Conservation (phyloP, 768 basidiomycete species). For the Dentipellis fragilis region DNA sequence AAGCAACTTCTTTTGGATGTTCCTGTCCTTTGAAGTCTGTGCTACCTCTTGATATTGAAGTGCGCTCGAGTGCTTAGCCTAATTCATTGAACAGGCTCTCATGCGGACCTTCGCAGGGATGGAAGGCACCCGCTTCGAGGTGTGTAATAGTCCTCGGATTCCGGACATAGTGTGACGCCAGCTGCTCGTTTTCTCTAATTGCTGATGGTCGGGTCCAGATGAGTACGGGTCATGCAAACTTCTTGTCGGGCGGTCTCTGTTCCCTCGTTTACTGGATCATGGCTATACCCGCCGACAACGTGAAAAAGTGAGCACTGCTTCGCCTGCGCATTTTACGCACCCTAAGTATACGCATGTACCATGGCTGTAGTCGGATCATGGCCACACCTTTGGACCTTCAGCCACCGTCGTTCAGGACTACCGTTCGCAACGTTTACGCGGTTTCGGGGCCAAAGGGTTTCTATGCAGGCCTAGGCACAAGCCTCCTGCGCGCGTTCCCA, state of each 20-base stretch:
- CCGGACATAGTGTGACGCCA: too few relatives aligned
- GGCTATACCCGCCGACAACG: constrained; percentile 69
- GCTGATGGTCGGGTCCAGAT: constrained; percentile 28
- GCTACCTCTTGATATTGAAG: background rate
- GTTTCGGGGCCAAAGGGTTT: constrained; percentile 46
- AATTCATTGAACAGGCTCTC: constrained; percentile 30
- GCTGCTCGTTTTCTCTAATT: too few relatives aligned
- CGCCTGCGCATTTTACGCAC: constrained; percentile 18
- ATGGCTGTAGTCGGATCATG: constrained; percentile 41
- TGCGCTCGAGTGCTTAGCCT: constrained; percentile 11
- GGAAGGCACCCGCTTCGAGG: constrained; percentile 52
- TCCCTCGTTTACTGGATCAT: constrained; percentile 59
- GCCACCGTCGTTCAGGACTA: background rate
- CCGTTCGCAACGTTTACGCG: constrained; percentile 19
- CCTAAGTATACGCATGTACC: constrained; percentile 35
- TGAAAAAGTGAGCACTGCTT: constrained; percentile 56
- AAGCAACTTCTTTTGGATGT: constrained; percentile 74
- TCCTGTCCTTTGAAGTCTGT: constrained; percentile 54
- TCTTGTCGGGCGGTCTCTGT: constrained; percentile 53
- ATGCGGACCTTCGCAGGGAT: constrained; percentile 50
- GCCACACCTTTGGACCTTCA: background rate
- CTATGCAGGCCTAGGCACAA: constrained; percentile 59
- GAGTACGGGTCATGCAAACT: constrained; percentile 50
- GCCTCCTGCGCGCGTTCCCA: constrained; percentile 65
- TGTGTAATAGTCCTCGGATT: constrained; percentile 17